Evolutionary conservation across 78 protist genomes (phyloP).

Genomic region (Dictyostelium intermedium): DNA sequence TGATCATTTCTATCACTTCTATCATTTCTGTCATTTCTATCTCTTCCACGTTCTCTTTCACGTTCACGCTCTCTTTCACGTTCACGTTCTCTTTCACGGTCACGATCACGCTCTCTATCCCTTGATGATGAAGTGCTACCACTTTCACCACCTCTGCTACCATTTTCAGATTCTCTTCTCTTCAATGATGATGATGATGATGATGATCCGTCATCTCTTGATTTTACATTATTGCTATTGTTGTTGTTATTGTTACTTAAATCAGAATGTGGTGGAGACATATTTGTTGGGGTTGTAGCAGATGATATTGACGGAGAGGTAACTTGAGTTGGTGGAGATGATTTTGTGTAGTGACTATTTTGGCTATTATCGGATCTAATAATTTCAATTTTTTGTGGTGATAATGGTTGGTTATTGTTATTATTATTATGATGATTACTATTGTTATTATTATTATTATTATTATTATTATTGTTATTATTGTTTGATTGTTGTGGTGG

Average conservation of each 20-base stretch:
- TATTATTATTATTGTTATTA: background rate
- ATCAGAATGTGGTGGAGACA: constrained; percentile 31
- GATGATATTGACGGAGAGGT: constrained; percentile 10
- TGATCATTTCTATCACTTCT: background rate
- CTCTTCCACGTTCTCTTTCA: constrained; percentile 10
- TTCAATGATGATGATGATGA: background rate
- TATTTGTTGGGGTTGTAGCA: constrained; percentile 15
- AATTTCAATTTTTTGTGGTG: background rate
- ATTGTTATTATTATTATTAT: no score
- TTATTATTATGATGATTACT: background rate
- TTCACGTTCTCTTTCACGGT: constrained; percentile 22
- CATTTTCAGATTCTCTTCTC: background rate
- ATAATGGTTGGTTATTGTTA: background rate
- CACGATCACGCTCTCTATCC: constrained; percentile 25
- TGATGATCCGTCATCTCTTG: background rate
- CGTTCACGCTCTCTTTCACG: constrained; percentile 30
- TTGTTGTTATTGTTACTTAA: background rate
- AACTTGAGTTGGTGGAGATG: background rate
- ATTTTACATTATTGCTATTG: background rate
- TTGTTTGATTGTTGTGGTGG: background rate
- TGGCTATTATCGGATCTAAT: background rate
- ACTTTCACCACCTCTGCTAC: background rate
- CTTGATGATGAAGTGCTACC: background rate
- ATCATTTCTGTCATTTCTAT: background rate
- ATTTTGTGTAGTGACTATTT: background rate